phyloP scores from a whole-genome alignment of 192 early-diverging fungal genomes.

The Entomortierella lignicola region DNA sequence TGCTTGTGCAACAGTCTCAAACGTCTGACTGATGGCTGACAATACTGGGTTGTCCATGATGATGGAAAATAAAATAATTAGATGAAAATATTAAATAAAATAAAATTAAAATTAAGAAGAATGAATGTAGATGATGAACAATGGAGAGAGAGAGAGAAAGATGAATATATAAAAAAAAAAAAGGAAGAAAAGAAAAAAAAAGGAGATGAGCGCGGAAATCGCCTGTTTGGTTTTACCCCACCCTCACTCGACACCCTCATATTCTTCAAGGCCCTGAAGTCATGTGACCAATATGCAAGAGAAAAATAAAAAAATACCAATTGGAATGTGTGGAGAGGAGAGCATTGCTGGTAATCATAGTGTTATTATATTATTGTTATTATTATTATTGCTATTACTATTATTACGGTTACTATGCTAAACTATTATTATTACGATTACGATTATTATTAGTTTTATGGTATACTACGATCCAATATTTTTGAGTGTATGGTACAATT shows the following conservation, averaged over 20 bases:
- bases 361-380: neutral
- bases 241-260: no score
- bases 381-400: neutral
- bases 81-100: neutral
- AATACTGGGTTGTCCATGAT: constrained; percentile 56
- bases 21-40: constrained; percentile 58
- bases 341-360: no score
- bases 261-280: no score
- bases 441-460: neutral
- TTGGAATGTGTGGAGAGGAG: no score
- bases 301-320: no score
- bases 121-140: neutral
- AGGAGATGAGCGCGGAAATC: no score
- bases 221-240: no score
- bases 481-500: no score
- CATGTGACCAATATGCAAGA: no score
- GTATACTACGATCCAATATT: no score
- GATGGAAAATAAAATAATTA: neutral
- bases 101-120: neutral
- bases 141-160: neutral
- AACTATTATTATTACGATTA: neutral
- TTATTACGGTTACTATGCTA: neutral
- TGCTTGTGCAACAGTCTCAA: constrained; percentile 50
- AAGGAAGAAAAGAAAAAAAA: no score
- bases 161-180: no score